Evolutionary conservation across 208 protist species (phyloP), one percentile per base, ranked within the genome.

Genomic region (Leishmania tropica): DNA sequence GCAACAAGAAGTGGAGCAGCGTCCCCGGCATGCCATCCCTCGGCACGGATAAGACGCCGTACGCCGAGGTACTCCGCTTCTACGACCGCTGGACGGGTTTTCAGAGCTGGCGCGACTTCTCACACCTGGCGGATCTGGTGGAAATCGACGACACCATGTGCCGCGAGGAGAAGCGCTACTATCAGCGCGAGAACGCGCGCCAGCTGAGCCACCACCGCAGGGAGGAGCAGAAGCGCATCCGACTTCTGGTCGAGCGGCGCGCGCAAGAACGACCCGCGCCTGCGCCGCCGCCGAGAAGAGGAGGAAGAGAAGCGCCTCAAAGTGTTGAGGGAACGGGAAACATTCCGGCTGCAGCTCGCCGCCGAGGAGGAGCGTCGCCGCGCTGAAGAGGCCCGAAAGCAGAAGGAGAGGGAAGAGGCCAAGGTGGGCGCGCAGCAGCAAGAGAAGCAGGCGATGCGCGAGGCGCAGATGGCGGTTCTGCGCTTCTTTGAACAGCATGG

Each of bases 121-220:
- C 96, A 3, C 94, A 97, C 74, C 82, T 97, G 3, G 93, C 84
- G n/a, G 99, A 99, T 71, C 90, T 99, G 47, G 89, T 98, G 51
- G 95, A 99, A 67, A 92, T 98, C 60, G 89, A 98, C 58, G 94
- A 99, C 47, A 90, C 89, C 56, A 98, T 99, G 85, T 94, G 87
- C 81, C 88, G 99, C 51, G 99, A 99, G 84, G 99, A 99, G 91
- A 98, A 97, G 81, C 93, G 99, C 76, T 99, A 96, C 91, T 99
- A 99, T 92, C 92, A 97, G 81, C 94, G 96, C n/a, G 93, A 99
- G 82, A 99, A 99, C 79, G 96, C 98, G 58, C 96, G 97, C 37
- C 87, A 97, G 65, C 88, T 98, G 70, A 86, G 78, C 28, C 92
- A 96, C 68, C 85, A 89, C 56, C 92, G 94, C 80, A 93, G 94